phyloP scores from a whole-genome alignment of 495 filamentous ascomycete genomes.

The Penicillium cinerascens region DNA sequence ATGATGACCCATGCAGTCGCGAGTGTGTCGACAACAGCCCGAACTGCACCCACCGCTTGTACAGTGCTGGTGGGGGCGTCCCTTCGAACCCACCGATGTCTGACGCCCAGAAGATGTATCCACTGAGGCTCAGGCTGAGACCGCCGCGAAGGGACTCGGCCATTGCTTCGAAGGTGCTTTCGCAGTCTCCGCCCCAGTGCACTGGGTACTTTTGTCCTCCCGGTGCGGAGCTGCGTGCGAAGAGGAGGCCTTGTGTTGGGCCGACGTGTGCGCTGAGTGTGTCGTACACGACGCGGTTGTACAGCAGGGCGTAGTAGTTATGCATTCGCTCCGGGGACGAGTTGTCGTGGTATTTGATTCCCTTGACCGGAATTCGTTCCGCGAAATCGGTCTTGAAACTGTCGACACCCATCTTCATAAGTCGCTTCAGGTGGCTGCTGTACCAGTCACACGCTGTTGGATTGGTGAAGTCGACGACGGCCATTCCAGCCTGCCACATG shows the following conservation, averaged over 20 bases:
- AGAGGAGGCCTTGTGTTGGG: constrained; percentile 57
- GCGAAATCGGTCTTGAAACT: constrained; percentile 74
- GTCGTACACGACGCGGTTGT: constrained; percentile 67
- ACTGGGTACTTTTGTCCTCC: constrained; percentile 67
- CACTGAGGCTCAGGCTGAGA: constrained; percentile 59
- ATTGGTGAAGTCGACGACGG: constrained; percentile 70
- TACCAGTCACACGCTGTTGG: constrained; percentile 63
- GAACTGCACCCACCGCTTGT: constrained; percentile 75
- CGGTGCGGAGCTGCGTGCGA: constrained; percentile 63
- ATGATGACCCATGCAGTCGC: constrained; percentile 62
- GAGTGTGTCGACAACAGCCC: constrained; percentile 65
- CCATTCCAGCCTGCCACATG: constrained; percentile 73
- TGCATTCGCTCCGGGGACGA: constrained; percentile 64
- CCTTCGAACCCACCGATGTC: constrained; percentile 77
- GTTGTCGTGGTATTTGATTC: constrained; percentile 56
- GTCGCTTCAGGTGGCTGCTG: constrained; percentile 49
- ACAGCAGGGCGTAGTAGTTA: constrained; percentile 70
- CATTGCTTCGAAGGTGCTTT: constrained; percentile 69
- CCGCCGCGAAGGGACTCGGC: constrained; percentile 71
- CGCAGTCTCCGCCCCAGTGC: constrained; percentile 66
- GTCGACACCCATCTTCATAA: constrained; percentile 65
- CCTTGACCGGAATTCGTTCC: constrained; percentile 62
- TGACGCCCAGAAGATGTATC: constrained; percentile 66
- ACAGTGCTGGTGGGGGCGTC: constrained; percentile 61
- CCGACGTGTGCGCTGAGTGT: constrained; percentile 58